Evolutionary conservation across 768 basidiomycete genomes (phyloP), one percentile per base, ranked within the genome.

Genomic region (Agrocybe pediades): DNA sequence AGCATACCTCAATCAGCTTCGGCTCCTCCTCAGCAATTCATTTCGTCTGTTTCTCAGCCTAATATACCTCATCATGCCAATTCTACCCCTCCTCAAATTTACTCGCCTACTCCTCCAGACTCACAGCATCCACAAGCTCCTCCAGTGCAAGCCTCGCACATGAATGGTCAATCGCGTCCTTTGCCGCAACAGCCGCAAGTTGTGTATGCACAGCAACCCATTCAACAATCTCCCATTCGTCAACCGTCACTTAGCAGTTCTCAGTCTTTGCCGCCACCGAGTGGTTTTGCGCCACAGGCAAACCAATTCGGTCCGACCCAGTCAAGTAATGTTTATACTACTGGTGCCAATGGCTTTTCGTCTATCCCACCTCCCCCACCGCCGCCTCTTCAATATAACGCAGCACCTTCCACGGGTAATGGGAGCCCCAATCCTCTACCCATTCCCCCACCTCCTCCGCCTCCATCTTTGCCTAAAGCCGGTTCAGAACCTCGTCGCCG

Each of bases 141-240:
- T 48, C 62, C 69, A 23, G 36, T 15, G 51, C 73, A 17, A 64
- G 71, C 24, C 63, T 71, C 41, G 59, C 62, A 52, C 49, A 3
- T 69, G 61, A 62, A 67, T 62, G 59, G 73, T 43, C 62, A 72
- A 39, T 73, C 77, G 6, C 72, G 79, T 36, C 78, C 80, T 24
- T 63, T 79, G 21, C 79, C 79, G 21, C 73, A 66, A 48, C 75
- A 76, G 51, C 78, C 79, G 13, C 79, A 78, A 64, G 58, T 71
- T 47, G 58, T 71, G 11, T 71, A 77, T 59, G 53, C 63, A 1
- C 49, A 41, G 29, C 49, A 50, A 17, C 23, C 20, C 33, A 36
- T 36, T n/a, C 49, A 50, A 50, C 25, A 41, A 27, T 29, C 40
- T 29, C 49, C 29, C 15, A 26, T 27, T 20, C 21, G 16, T 17